phyloP scores from a whole-genome alignment of 2,329 filamentous ascomycete species.

The Exophiala sideris region DNA sequence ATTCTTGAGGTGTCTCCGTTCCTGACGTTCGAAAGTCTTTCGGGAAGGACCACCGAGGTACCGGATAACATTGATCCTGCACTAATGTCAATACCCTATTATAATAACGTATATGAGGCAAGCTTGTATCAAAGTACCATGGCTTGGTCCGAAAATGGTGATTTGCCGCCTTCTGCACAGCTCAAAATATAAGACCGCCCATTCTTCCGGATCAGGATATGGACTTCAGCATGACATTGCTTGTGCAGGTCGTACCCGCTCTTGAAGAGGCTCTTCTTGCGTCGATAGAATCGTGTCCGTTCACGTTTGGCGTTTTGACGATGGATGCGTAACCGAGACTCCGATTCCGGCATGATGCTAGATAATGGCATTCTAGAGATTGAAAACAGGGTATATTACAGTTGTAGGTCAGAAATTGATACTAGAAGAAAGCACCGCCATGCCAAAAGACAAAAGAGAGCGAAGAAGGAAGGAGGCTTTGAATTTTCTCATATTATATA shows the following conservation, averaged over 20 bases:
- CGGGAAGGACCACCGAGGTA: background rate
- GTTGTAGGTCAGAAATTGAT: background rate
- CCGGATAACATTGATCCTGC: background rate
- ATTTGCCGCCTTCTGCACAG: background rate
- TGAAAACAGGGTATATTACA: background rate
- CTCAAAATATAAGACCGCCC: background rate
- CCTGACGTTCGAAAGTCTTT: background rate
- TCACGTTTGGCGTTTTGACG: background rate
- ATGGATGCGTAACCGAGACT: background rate
- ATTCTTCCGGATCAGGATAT: background rate
- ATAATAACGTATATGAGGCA: background rate
- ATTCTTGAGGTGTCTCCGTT: background rate
- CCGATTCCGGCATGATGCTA: background rate
- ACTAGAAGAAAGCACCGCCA: background rate
- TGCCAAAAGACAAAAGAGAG: too few relatives aligned
- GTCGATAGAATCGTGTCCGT: conserved; percentile 1
- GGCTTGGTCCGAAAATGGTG: background rate
- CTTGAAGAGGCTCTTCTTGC: conserved; percentile 1
- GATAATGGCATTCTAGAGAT: background rate
- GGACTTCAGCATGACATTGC: background rate
- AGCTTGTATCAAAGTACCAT: background rate
- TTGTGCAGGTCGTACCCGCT: background rate
- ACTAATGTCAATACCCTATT: background rate
- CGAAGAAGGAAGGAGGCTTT: background rate
- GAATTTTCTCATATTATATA: background rate